Percentiles rank a stretch among this genome's conserved stretches.
phyloP scores from a whole-genome alignment of 2,329 filamentous ascomycete species.

The Hypoxylon sp. region DNA sequence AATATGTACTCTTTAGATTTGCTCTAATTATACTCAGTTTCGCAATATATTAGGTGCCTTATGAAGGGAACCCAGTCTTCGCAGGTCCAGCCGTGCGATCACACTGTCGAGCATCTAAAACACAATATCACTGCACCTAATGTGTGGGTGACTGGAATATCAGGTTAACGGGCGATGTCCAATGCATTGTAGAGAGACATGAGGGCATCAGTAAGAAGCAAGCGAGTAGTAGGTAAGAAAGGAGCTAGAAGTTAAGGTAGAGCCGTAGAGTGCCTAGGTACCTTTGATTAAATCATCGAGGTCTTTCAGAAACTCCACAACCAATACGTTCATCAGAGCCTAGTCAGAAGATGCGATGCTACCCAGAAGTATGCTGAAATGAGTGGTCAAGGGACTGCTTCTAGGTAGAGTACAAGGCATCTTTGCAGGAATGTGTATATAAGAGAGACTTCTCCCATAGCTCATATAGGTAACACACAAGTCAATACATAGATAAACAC shows the following conservation, averaged over 20 bases:
- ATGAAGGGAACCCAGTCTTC: background rate
- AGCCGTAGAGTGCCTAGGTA: background rate
- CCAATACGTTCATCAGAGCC: background rate
- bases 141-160: background rate
- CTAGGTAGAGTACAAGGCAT: too few species aligned
- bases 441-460: too few species aligned
- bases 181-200: constrained; percentile 7
- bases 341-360: background rate
- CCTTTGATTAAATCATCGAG: constrained; percentile 15
- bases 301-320: background rate
- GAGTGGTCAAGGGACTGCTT: too few species aligned
- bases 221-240: background rate
- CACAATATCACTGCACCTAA: constrained; percentile 26
- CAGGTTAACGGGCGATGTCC: background rate
- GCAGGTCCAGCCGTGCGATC: constrained; percentile 43
- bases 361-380: background rate
- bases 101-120: constrained; percentile 41
- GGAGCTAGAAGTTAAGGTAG: background rate
- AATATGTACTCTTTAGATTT: background rate
- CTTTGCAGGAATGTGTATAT: too few species aligned
- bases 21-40: background rate
- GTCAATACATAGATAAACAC: too few species aligned
- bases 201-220: background rate
- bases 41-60: background rate
- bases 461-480: too few species aligned